These are phyloP conservation scores for Leccinum cinnamomeum DNA, from an alignment of 1,284 basidiomycete genomes.

Conservation along the genomic window DNA sequence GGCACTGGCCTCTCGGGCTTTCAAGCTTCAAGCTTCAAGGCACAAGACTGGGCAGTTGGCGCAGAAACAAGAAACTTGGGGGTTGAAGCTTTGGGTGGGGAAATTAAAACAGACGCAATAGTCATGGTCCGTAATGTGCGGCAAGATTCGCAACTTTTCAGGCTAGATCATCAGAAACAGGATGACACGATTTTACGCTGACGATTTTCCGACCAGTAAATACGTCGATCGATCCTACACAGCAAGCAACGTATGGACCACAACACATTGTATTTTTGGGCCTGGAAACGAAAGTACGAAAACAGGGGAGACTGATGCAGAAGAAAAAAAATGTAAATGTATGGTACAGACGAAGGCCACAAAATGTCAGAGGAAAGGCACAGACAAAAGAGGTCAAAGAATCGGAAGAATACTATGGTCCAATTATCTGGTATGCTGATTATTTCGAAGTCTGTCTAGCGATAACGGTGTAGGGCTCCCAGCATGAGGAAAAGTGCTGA, in stretches of 20 bases:
- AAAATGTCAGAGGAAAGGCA: not conserved
- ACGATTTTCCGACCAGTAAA: not conserved
- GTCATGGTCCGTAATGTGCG: not conserved
- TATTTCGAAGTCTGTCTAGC: slow-evolving; percentile 4
- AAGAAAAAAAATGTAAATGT: not conserved
- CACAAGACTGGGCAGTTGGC: not conserved
- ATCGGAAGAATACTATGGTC: not conserved
- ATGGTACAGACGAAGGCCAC: slow-evolving; percentile 3
- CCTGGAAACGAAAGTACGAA: not conserved
- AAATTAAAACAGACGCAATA: slow-evolving; percentile 2
- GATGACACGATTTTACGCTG: not conserved
- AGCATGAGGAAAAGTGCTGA: not conserved
- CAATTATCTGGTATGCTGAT: slow-evolving; percentile 3
- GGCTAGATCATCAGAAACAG: not conserved
- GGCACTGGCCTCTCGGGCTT: not conserved
- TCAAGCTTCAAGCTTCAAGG: not conserved
- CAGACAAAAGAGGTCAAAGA: not conserved
- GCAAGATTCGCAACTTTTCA: not conserved
- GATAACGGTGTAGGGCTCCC: slow-evolving; percentile 8
- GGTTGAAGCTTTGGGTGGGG: slow-evolving; percentile 3
- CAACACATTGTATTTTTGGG: not conserved
- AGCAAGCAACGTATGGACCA: not conserved
- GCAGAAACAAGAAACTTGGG: not conserved
- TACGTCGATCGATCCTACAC: not conserved
- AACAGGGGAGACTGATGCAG: not conserved